Evolutionary conservation across 768 basidiomycete genomes (phyloP).

Genomic region (Tulasnella sp.): DNA sequence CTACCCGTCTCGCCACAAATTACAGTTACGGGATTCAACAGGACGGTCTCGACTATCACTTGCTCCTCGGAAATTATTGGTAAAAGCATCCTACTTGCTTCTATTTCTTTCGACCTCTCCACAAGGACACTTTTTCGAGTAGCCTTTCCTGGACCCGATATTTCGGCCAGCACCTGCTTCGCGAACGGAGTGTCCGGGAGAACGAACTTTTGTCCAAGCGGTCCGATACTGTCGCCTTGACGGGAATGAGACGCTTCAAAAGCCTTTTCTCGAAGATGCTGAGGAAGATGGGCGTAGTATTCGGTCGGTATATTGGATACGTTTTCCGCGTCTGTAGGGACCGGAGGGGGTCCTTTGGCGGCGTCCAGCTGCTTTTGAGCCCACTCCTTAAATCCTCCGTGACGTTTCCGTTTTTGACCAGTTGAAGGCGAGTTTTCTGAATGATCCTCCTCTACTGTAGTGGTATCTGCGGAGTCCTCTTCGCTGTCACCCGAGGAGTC

Average conservation of each 20-base stretch:
- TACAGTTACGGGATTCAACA: conserved; percentile 83
- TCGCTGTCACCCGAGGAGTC: not conserved
- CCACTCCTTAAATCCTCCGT: conserved; percentile 82
- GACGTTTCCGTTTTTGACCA: conserved; percentile 44
- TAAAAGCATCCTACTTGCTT: conserved; percentile 74
- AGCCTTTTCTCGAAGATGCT: conserved; percentile 38
- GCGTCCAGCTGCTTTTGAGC: conserved; percentile 73
- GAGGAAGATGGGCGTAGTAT: conserved; percentile 33
- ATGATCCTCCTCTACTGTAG: conserved; percentile 35
- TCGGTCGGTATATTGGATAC: conserved; percentile 32
- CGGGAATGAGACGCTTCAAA: conserved; percentile 37
- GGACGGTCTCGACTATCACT: conserved; percentile 86
- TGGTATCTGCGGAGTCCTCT: not conserved
- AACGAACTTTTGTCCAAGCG: conserved; percentile 71
- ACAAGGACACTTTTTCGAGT: conserved; percentile 50
- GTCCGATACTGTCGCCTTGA: conserved; percentile 65
- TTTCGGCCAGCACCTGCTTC: conserved; percentile 46
- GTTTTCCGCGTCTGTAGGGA: not conserved
- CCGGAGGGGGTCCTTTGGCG: conserved; percentile 45
- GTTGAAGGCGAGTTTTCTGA: conserved; percentile 40
- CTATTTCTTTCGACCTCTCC: conserved; percentile 67
- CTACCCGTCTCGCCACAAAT: conserved; percentile 92
- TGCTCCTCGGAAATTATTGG: conserved; percentile 90
- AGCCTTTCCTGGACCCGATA: conserved; percentile 25
- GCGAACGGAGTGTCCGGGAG: conserved; percentile 71